These are phyloP conservation scores for Bipolaris oryzae DNA, from an alignment of 2,329 filamentous ascomycete species.

Conservation along the genomic window DNA sequence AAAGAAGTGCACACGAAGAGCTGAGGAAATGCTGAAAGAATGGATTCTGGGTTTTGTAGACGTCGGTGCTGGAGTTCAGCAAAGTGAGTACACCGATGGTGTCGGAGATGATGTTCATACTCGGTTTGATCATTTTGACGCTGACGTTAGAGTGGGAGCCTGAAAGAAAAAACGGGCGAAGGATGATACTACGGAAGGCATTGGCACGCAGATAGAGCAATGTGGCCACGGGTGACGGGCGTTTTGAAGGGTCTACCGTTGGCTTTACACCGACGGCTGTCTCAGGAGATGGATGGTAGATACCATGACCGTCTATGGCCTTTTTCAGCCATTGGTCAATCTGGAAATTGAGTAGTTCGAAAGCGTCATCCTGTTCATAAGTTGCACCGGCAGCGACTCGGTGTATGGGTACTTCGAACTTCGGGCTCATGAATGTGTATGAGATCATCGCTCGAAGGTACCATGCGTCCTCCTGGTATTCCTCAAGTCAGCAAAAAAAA, in stretches of 20 bases:
- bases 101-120: background rate
- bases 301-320: background rate
- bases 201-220: background rate
- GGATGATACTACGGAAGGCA: background rate
- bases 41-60: background rate
- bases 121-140: background rate
- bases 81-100: background rate
- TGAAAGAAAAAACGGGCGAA: background rate
- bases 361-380: conserved; percentile 1
- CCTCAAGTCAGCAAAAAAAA: background rate
- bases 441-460: conserved; percentile 1
- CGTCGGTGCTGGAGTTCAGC: background rate
- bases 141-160: background rate
- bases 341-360: background rate
- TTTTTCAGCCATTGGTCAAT: conserved; percentile 1
- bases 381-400: background rate
- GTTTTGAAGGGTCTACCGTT: background rate
- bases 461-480: background rate
- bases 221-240: background rate
- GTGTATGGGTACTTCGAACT: conserved; percentile 1
- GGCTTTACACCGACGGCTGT: conserved; percentile 1
- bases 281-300: background rate
- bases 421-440: background rate
- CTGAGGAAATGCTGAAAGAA: conserved; percentile 1
- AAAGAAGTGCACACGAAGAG: background rate